Evolutionary conservation across 768 basidiomycete genomes (phyloP).

Genomic region (Goffeauzyma gilvescens): DNA sequence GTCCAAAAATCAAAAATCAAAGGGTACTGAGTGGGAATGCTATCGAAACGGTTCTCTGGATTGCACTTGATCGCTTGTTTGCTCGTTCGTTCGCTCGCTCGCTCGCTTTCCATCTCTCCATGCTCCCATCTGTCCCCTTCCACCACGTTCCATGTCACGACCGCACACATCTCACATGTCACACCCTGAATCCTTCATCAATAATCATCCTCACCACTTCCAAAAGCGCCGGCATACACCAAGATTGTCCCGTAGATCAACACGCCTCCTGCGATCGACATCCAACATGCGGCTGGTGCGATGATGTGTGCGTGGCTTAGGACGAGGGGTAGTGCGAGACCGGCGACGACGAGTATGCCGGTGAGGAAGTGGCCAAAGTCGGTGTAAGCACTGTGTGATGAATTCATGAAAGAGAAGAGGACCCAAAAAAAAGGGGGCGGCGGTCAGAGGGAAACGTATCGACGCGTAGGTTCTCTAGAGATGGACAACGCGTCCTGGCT

Average conservation of each 20-base stretch:
- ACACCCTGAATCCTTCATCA: too few relatives aligned
- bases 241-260: slow-evolving; percentile 79
- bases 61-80: too few relatives aligned
- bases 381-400: slow-evolving; percentile 32
- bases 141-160: too few relatives aligned
- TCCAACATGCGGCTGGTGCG: slow-evolving; percentile 59
- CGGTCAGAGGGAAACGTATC: neutral
- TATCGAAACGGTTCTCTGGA: too few relatives aligned
- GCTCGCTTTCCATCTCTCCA: too few relatives aligned
- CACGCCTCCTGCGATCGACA: slow-evolving; percentile 90
- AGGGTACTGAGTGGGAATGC: too few relatives aligned
- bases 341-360: slow-evolving; percentile 70
- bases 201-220: neutral
- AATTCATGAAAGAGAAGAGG: neutral
- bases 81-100: too few relatives aligned
- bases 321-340: slow-evolving; percentile 78
- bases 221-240: slow-evolving; percentile 39
- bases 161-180: too few relatives aligned
- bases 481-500: too few relatives aligned
- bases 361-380: slow-evolving; percentile 94
- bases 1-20: too few relatives aligned
- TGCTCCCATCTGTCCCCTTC: too few relatives aligned
- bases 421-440: neutral
- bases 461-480: too few relatives aligned
- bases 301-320: slow-evolving; percentile 84